phyloP scores from a whole-genome alignment of 176 grass and related monocot species.

The Themeda triandra region DNA sequence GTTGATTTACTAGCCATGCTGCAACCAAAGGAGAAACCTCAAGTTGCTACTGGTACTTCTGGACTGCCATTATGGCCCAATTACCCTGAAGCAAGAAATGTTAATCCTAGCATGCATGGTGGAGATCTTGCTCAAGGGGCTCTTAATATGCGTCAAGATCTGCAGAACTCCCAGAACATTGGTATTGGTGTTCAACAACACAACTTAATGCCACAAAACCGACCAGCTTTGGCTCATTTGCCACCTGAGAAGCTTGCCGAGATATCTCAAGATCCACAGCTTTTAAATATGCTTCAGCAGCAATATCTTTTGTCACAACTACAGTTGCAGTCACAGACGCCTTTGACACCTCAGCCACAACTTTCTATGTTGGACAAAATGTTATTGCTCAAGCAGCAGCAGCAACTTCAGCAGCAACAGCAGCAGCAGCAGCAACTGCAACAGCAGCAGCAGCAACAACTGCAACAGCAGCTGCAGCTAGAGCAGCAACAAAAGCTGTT shows the following conservation, averaged over 20 bases:
- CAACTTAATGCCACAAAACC: slow-evolving; percentile 49
- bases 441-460: slow-evolving; percentile 50
- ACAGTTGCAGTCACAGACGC: slow-evolving; percentile 68
- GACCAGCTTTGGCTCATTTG: slow-evolving; percentile 49
- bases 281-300: slow-evolving; percentile 72
- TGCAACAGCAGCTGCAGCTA: slow-evolving; percentile 52
- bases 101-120: slow-evolving; percentile 34
- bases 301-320: slow-evolving; percentile 85
- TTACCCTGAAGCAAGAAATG: slow-evolving; percentile 53
- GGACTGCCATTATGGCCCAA: slow-evolving; percentile 56
- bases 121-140: slow-evolving; percentile 45
- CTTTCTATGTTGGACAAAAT: slow-evolving; percentile 86
- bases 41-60: slow-evolving; percentile 36
- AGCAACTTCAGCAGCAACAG: slow-evolving; percentile 60
- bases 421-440: slow-evolving; percentile 49
- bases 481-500: slow-evolving; percentile 66
- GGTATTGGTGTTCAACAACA: slow-evolving; percentile 60
- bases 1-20: slow-evolving; percentile 83
- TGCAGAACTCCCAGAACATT: slow-evolving; percentile 55
- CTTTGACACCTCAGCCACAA: slow-evolving; percentile 59
- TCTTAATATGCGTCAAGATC: slow-evolving; percentile 52
- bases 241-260: slow-evolving; percentile 64
- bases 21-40: slow-evolving; percentile 73
- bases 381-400: slow-evolving; percentile 89
- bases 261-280: slow-evolving; percentile 79